These are phyloP conservation scores for Phytopythium chamaehyphon DNA, from an alignment of 352 stramenopile species.

Conservation along the genomic window DNA sequence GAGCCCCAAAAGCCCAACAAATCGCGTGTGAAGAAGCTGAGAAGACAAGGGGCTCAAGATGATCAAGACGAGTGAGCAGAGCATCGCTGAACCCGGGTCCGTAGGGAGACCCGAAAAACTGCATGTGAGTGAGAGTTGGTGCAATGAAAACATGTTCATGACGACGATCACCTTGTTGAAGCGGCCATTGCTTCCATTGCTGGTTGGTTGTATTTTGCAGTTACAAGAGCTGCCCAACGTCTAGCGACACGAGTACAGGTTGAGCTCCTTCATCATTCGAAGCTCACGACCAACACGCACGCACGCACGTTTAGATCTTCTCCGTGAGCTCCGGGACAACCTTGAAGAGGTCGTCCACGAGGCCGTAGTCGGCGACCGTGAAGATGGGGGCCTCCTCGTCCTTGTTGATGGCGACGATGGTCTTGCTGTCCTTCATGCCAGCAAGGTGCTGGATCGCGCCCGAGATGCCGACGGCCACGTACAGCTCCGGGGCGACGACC, in stretches of 20 bases:
- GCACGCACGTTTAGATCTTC: constrained; percentile 86
- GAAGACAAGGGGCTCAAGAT: too few species aligned
- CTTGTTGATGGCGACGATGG: constrained; percentile 99
- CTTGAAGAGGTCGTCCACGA: constrained; percentile 98
- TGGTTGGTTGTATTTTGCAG: too few species aligned
- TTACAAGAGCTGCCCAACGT: too few species aligned
- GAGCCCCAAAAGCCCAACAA: neutral
- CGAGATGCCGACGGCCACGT: constrained; percentile 96
- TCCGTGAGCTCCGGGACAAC: constrained; percentile 96
- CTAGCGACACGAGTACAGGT: too few species aligned
- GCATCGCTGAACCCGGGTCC: too few species aligned
- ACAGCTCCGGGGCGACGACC: constrained; percentile 97
- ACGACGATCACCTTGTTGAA: too few species aligned
- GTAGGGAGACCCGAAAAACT: too few species aligned
- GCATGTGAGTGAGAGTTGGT: too few species aligned
- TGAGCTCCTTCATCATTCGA: too few species aligned
- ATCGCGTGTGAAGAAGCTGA: neutral
- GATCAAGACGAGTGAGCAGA: too few species aligned
- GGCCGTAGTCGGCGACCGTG: constrained; percentile 97
- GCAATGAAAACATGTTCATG: too few species aligned
- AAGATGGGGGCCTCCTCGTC: constrained; percentile 99
- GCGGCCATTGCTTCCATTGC: too few species aligned
- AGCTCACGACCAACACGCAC: neutral
- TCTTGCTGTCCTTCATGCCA: constrained; percentile 99
- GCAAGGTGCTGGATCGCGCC: constrained; percentile 99